These are phyloP conservation scores for Fusarium decemcellulare DNA, from an alignment of 2,329 filamentous ascomycete species.

Conservation along the genomic window DNA sequence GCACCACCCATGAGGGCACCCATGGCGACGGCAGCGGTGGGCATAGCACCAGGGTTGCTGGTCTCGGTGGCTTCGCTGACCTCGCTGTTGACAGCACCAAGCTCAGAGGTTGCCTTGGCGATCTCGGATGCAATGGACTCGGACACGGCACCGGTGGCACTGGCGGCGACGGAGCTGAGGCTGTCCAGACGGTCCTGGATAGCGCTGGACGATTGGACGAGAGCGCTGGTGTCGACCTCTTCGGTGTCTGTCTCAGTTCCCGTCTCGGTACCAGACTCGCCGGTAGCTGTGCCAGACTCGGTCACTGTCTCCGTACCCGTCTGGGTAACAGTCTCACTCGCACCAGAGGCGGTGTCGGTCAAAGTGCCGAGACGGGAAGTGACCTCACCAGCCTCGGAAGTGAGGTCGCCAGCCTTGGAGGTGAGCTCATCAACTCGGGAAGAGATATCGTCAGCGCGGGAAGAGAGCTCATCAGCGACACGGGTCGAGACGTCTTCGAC, in stretches of 20 bases:
- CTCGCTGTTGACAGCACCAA: slow-evolving; percentile 23
- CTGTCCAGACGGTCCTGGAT: slow-evolving; percentile 33
- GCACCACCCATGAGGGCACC: slow-evolving; percentile 64
- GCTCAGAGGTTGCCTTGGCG: slow-evolving; percentile 36
- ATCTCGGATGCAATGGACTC: slow-evolving; percentile 32
- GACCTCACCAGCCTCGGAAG: slow-evolving; percentile 15
- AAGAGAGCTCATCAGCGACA: not conserved
- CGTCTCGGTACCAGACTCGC: not conserved
- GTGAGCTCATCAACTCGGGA: slow-evolving; percentile 15
- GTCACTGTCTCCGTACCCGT: slow-evolving; percentile 17
- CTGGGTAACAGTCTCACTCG: slow-evolving; percentile 35
- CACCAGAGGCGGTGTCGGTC: slow-evolving; percentile 32
- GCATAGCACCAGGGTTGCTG: slow-evolving; percentile 50
- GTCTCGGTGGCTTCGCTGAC: slow-evolving; percentile 31
- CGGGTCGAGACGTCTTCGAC: slow-evolving; percentile 17
- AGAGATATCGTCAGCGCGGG: slow-evolving; percentile 21
- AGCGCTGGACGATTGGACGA: slow-evolving; percentile 35
- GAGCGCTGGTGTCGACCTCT: slow-evolving; percentile 4
- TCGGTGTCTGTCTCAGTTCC: slow-evolving; percentile 8
- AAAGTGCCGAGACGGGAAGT: slow-evolving; percentile 11
- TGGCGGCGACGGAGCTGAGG: slow-evolving; percentile 47
- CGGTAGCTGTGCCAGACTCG: slow-evolving; percentile 7
- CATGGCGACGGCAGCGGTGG: slow-evolving; percentile 60
- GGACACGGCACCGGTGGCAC: slow-evolving; percentile 40
- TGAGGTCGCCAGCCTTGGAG: slow-evolving; percentile 24